phyloP scores from a whole-genome alignment of 805 yeast species.

The Grigorovia humatica region DNA sequence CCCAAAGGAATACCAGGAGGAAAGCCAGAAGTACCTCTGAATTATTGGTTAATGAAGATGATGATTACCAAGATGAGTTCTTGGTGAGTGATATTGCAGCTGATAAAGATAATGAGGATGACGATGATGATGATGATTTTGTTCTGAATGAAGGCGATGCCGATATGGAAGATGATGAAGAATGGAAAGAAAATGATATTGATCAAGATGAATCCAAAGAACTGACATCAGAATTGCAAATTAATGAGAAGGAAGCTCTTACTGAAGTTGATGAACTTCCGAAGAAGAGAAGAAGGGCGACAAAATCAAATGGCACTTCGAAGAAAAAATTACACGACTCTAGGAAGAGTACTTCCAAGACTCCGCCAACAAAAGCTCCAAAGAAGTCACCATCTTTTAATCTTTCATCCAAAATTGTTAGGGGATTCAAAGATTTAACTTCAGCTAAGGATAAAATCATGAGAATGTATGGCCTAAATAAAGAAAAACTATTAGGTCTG shows the following conservation, averaged over 20 bases:
- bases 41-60: constrained; percentile 6
- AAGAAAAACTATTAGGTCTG: constrained; percentile 32
- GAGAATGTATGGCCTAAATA: constrained; percentile 42
- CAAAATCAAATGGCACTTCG: background rate
- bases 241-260: constrained; percentile 7
- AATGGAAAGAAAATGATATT: constrained; percentile 4
- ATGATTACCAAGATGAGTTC: constrained; percentile 1
- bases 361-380: background rate
- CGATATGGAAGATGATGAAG: constrained; percentile 13
- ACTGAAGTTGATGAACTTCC: background rate
- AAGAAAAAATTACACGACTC: background rate
- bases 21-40: background rate
- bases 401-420: constrained; percentile 15
- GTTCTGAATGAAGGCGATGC: background rate
- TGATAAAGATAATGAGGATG: constrained; percentile 7
- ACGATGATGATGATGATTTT: constrained; percentile 4
- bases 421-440: constrained; percentile 26
- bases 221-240: background rate
- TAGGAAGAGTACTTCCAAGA: background rate
- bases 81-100: constrained; percentile 6
- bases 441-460: constrained; percentile 34
- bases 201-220: constrained; percentile 9
- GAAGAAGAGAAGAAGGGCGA: background rate
- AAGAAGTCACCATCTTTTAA: constrained; percentile 4
- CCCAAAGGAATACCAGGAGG: background rate